phyloP scores from a whole-genome alignment of 2,329 filamentous ascomycete species.

The Hypoxylon sp. region DNA sequence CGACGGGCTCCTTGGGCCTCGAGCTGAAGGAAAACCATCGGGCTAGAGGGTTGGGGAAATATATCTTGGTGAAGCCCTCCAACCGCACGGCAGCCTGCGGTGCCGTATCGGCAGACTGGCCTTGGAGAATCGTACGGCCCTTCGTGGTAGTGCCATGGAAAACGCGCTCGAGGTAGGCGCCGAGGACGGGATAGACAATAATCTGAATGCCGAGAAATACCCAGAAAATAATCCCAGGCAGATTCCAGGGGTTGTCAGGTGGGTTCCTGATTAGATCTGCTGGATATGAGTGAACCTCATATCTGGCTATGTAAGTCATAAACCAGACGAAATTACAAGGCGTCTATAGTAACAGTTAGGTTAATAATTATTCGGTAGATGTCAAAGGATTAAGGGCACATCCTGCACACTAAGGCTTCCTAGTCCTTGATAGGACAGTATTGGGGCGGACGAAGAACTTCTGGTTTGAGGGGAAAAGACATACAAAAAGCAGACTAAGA shows the following conservation, averaged over 20 bases:
- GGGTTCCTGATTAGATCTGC: slow-evolving; percentile 69
- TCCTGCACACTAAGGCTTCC: too few species aligned
- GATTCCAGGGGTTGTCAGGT: slow-evolving; percentile 69
- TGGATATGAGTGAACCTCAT: slow-evolving; percentile 67
- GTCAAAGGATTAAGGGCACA: background rate
- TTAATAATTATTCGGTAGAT: background rate
- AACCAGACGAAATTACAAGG: slow-evolving; percentile 91
- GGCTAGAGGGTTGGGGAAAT: slow-evolving; percentile 70
- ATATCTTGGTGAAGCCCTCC: slow-evolving; percentile 78
- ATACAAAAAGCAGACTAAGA: slow-evolving; percentile 74
- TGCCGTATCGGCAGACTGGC: slow-evolving; percentile 38
- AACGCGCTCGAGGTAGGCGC: slow-evolving; percentile 74
- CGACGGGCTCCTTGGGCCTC: slow-evolving; percentile 68
- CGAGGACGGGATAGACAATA: slow-evolving; percentile 77
- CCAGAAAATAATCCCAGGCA: slow-evolving; percentile 81
- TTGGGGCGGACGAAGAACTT: too few species aligned
- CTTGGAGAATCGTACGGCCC: slow-evolving; percentile 61
- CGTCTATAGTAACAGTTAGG: slow-evolving; percentile 48
- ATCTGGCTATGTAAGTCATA: slow-evolving; percentile 77
- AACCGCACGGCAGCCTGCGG: slow-evolving; percentile 70
- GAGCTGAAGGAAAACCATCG: slow-evolving; percentile 57
- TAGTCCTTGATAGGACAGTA: background rate
- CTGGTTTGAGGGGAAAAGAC: slow-evolving; percentile 12
- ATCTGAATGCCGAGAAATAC: slow-evolving; percentile 81
- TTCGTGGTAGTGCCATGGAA: slow-evolving; percentile 78